Base-by-base conservation (phyloP, 1,139 yeast genomes). In the Pichia cactophila region DNA sequence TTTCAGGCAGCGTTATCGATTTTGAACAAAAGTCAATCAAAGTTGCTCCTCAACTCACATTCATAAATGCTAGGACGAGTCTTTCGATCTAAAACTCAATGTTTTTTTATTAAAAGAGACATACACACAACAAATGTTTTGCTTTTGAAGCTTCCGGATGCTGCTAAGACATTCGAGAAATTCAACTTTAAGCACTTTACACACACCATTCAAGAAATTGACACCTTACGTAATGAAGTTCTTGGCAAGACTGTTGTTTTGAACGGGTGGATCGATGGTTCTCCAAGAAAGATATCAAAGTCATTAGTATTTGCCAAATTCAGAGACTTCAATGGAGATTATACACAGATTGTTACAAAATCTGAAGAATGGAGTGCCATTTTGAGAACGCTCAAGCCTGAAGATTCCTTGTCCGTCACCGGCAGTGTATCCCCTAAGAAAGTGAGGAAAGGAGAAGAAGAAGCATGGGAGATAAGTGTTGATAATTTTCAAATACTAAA, bases 211-310 rank as follows among this genome's bases (percentile, higher is more conserved):
- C 37, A 53, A 0, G 50, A 57, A 10, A 60, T 69, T 8, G 46
- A 55, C 33, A 10, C 33, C 2, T 23, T 43, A 2, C 28, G 46
- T n/a, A 38, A 42, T 2, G 29, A 43, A 4, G 38, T 53, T 6
- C 16, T 56, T 2, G 49, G 51, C 3, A 16, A 55, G 5, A 39
- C 52, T n/a, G 64, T 69, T 1, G 59, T 64, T 1, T 59, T 86
- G 23, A 77, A 85, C 59, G 97, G 97, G 0, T 94, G 96, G 86
- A 75, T 90, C 26, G 80, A 87, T 59, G 73, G 77, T 39, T 82
- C 83, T 56, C 92, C 96, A 0, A 75, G 78, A 64, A 74, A 78
- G 69, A 66, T 81, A 26, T 75, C 83, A n/a, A 78, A 77, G 49
- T 66, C 66, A 12, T 66, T 83, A 41, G 70, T 73, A 3, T 90